Conservation (phyloP, 2,329 filamentous ascomycete genomes). For the Trematosphaeria pertusa region DNA sequence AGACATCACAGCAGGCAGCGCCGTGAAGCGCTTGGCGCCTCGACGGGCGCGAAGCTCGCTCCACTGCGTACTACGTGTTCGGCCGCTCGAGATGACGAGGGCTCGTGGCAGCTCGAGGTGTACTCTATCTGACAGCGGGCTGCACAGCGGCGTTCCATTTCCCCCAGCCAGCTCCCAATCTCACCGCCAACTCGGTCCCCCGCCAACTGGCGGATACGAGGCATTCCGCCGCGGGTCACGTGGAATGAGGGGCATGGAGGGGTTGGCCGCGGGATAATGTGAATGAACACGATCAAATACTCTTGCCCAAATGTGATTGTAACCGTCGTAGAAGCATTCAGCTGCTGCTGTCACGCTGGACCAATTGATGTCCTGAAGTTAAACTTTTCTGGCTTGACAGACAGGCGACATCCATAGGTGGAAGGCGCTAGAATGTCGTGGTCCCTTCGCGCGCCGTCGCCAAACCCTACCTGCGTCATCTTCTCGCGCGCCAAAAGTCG, state of each 20-base stretch:
- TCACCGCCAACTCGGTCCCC: slow-evolving; percentile 43
- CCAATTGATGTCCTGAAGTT: too few species aligned
- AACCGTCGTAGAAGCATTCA: too few species aligned
- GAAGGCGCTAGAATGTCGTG: slow-evolving; percentile 28
- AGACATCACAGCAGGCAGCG: slow-evolving; percentile 37
- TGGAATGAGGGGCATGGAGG: slow-evolving; percentile 35
- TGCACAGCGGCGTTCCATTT: slow-evolving; percentile 18
- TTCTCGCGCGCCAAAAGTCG: slow-evolving; percentile 11
- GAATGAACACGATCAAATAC: too few species aligned
- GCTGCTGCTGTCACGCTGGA: too few species aligned
- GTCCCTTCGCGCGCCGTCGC: slow-evolving; percentile 15
- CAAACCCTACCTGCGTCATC: slow-evolving; percentile 22
- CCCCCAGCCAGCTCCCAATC: slow-evolving; percentile 40
- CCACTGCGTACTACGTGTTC: slow-evolving; percentile 32
- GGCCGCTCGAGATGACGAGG: slow-evolving; percentile 3
- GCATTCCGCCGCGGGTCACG: slow-evolving; percentile 27
- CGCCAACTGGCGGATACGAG: slow-evolving; percentile 7
- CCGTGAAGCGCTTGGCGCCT: slow-evolving; percentile 32
- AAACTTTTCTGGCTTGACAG: too few species aligned
- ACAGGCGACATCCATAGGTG: too few species aligned
- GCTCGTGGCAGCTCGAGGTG: slow-evolving; percentile 19
- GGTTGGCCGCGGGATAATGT: slow-evolving; percentile 5
- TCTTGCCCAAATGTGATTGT: too few species aligned
- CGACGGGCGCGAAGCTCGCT: slow-evolving; percentile 12
- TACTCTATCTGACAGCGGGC: slow-evolving; percentile 22